Evolutionary conservation across 169 alveolate species (phyloP).

Genomic region (Eimeria maxima): DNA sequence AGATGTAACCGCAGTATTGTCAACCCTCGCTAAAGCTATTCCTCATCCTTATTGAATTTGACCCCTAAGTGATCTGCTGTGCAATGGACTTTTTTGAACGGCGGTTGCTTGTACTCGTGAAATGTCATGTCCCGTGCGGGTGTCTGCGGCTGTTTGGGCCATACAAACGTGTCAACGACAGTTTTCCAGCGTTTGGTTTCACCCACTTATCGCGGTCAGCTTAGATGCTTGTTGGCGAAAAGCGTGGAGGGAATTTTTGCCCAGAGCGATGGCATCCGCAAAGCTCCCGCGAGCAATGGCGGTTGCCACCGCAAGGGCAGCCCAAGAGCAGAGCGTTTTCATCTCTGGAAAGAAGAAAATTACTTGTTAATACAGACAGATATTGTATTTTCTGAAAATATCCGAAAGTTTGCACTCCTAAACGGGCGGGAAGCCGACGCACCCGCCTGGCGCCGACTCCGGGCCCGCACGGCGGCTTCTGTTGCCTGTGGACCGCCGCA

Average conservation of each 20-base stretch:
- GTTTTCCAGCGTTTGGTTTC: background rate
- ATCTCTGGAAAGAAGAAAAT: background rate
- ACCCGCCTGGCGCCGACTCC: background rate
- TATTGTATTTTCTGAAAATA: too few relatives aligned
- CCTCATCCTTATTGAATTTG: background rate
- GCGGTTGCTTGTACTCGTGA: background rate
- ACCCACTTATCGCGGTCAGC: background rate
- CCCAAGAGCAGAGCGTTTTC: background rate
- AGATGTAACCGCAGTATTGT: background rate
- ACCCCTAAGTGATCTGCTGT: background rate
- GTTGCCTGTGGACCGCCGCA: background rate
- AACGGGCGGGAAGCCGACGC: background rate
- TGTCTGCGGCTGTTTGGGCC: background rate
- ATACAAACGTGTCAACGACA: background rate
- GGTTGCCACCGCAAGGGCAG: constrained; percentile 29
- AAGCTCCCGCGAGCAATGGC: background rate
- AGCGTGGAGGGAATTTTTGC: background rate
- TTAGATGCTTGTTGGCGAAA: background rate
- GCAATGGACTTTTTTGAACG: background rate
- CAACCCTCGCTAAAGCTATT: background rate
- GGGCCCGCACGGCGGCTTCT: constrained; percentile 5
- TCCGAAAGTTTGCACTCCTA: too few relatives aligned
- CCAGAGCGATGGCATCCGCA: constrained; percentile 8
- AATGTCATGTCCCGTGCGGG: background rate
- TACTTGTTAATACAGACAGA: too few relatives aligned